Evolutionary conservation across 1,284 basidiomycete species (phyloP), one percentile per base, ranked within the genome.

Genomic region (Microbotryum violaceum): DNA sequence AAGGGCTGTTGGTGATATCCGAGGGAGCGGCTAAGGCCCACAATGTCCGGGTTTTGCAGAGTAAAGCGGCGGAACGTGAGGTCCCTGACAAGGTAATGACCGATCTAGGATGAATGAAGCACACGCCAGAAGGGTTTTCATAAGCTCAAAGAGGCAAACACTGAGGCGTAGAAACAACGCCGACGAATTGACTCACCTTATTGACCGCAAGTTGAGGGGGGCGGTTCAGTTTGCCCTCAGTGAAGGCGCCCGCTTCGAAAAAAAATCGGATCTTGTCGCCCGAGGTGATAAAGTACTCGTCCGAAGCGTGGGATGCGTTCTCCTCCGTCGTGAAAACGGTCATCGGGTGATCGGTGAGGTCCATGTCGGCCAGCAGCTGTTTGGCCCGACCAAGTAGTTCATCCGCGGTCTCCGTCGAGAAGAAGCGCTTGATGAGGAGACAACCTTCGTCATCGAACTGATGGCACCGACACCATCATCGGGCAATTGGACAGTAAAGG

Each of bases 251-350:
- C 70, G 87, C 84, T 72, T 94, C 91, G 47, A 93, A 78, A 74
- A 94, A 94, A 75, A 85, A 92, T 3, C 87, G 83, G 76, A 92
- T 89, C 80, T 96, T 94, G 75, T 97, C 90, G 1, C 90, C 90
- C 1, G 88, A 91, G 16, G 79, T 82, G 58, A 97, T 78, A 72
- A 98, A 98, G 75, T 97, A 97, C 29, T 89, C 84, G 73, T 97
- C 91, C 0, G 91, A 91, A 46, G 90, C 81, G 70, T 91, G 88
- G 86, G 29, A 45, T 6, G 45, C 84, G 18, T 83, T 82, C 12
- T 81, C 81, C 1, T 42, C 49, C 0, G 91, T 93, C 27, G 85
- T 87, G 77, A 98, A 97, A 69, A 85, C 88, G 7, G 91, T 97
- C 73, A 87, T 75, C 0, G 94, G 93, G 75, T 97, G 94, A 37